Evolutionary conservation across 2,329 filamentous ascomycete genomes (phyloP), one percentile per base, ranked within the genome.

Genomic region (Calonectria pauciramosa): DNA sequence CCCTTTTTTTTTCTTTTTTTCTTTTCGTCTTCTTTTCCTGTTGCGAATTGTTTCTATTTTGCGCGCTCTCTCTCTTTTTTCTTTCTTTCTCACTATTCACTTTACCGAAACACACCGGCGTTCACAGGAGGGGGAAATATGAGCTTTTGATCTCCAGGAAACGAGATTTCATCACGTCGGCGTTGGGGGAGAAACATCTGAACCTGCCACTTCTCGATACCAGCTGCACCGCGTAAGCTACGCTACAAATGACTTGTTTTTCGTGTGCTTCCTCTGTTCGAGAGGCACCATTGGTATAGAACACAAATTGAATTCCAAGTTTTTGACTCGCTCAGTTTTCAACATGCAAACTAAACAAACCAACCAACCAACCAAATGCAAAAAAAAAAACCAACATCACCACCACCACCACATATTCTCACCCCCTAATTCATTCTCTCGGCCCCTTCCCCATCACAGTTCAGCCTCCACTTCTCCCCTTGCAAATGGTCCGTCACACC

Each of bases 401-500:
- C 20, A 34, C 47, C 10, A 23, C 41, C 20, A 28, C 20, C 34
- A 23, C 28, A 14, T 4, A 2, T 16, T 3, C 6, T 13, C 23
- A 20, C 34, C 23, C 18, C 26, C 65, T 30, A 74, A 49, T 63
- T 60, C 44, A 71, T 67, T 26, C 63, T 78, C 69, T 82, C 76
- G 2, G 76, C 80, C 20, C 73, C 79, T 23, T 82, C 79, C 8
- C 79, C 80, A 28, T 79, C 74, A 11, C 73, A 36, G 38, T 80
- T 75, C 36, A 54, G 59, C 71, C 76, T 78, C 73, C 76, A 81
- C 59, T 75, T 81, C 9, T 75, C 75, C 34, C 83, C 81, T 51
- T 76, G 76, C 60, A 87, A 77, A 52, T 82, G 80, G 75, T 90
- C 88, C 18, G 88, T 90, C 59, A 90, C 86, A 0, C 88, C 89